A percentile compares a stretch with the other conserved stretches of the same genome.
phyloP scores from a whole-genome alignment of 768 basidiomycete species.

The Coprinopsis strossmayeri region DNA sequence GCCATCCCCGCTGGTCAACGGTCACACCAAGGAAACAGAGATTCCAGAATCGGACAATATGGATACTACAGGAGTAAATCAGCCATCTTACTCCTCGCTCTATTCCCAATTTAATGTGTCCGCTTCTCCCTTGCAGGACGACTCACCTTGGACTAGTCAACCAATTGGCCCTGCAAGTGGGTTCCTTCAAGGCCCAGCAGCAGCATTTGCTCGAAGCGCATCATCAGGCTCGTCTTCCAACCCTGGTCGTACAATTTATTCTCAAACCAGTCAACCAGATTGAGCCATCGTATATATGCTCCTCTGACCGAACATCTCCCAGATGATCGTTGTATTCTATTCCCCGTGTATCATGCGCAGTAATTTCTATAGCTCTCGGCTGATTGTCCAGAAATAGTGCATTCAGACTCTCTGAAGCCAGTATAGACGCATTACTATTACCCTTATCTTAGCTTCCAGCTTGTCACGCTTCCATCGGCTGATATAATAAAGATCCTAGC shows the following conservation, averaged over 20 bases:
- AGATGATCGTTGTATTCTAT: too few relatives aligned
- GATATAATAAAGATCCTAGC: too few relatives aligned
- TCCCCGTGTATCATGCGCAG: too few relatives aligned
- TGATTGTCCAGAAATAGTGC: too few relatives aligned
- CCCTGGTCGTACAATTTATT: slow-evolving; percentile 60
- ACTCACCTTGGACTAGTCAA: slow-evolving; percentile 23
- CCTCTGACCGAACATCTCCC: neutral
- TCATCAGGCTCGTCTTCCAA: slow-evolving; percentile 22
- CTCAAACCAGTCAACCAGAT: slow-evolving; percentile 37
- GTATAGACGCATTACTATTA: too few relatives aligned
- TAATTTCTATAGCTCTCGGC: too few relatives aligned
- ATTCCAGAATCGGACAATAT: neutral
- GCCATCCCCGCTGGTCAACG: neutral
- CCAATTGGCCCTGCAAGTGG: slow-evolving; percentile 45
- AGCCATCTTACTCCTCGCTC: neutral
- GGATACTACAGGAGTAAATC: neutral
- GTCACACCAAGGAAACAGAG: neutral
- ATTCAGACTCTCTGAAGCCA: too few relatives aligned
- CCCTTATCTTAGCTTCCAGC: too few relatives aligned
- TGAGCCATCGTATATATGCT: slow-evolving; percentile 10
- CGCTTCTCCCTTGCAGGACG: neutral
- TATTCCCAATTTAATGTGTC: neutral
- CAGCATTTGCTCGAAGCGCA: slow-evolving; percentile 1
- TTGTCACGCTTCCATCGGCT: too few relatives aligned
- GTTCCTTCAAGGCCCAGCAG: slow-evolving; percentile 37